Conservation (phyloP, 2,329 filamentous ascomycete genomes). For the Nigrograna mackinnonii region DNA sequence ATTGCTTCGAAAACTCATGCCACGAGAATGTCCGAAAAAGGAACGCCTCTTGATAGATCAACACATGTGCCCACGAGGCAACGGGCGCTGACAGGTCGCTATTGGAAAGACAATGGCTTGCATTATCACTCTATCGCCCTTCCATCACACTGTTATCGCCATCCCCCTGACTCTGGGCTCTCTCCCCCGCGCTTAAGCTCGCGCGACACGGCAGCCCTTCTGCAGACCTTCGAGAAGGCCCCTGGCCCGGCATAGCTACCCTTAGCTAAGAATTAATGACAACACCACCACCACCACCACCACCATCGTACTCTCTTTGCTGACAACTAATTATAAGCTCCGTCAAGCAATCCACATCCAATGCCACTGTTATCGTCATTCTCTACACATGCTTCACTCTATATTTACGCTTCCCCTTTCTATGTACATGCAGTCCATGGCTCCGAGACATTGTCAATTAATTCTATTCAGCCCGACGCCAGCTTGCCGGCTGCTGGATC, state of each 20-base stretch:
- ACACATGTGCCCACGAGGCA: slow-evolving; percentile 1
- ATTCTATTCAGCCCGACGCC: slow-evolving; percentile 29
- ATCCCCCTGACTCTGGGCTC: too few relatives aligned
- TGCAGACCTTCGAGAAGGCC: slow-evolving; percentile 30
- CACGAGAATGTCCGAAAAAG: too few relatives aligned
- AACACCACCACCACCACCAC: slow-evolving; percentile 1
- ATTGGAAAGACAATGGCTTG: slow-evolving; percentile 9
- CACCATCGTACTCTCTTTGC: too few relatives aligned
- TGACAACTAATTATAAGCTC: too few relatives aligned
- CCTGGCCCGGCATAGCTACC: too few relatives aligned
- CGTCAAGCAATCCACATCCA: too few relatives aligned
- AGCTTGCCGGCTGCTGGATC: slow-evolving; percentile 39
- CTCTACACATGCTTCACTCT: too few relatives aligned
- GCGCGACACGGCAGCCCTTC: slow-evolving; percentile 19
- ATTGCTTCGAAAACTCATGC: too few relatives aligned
- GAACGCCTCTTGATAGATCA: neutral
- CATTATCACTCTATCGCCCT: slow-evolving; percentile 9
- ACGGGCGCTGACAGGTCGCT: slow-evolving; percentile 6
- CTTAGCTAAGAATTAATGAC: neutral
- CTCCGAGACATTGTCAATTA: slow-evolving; percentile 3
- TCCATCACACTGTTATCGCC: slow-evolving; percentile 11
- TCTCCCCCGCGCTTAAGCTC: slow-evolving; percentile 5
- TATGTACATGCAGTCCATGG: too few relatives aligned
- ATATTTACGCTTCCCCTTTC: slow-evolving; percentile 8
- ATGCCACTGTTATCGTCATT: too few relatives aligned